These are phyloP conservation scores for Penicillium psychrosexuale DNA, from an alignment of 2,329 filamentous ascomycete species.

Conservation along the genomic window DNA sequence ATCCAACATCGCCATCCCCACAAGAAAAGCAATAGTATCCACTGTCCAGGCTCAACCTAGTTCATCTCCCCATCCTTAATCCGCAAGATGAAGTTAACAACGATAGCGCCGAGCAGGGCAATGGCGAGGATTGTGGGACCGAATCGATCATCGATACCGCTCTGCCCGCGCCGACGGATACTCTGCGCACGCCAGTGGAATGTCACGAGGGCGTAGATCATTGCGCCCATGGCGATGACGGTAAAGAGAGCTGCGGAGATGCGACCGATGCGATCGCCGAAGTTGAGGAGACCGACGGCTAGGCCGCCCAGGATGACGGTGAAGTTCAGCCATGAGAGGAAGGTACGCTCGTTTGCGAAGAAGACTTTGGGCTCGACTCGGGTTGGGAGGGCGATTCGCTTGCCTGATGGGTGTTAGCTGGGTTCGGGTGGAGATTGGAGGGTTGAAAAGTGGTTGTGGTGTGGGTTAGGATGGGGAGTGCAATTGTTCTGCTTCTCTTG, in stretches of 20 bases:
- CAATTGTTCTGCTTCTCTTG: background rate
- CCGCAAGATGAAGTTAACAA: conserved; percentile 91
- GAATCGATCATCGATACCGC: conserved; percentile 93
- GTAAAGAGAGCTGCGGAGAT: conserved; percentile 95
- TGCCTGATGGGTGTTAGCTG: conserved; percentile 59
- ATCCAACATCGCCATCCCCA: background rate
- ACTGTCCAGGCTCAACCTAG: background rate
- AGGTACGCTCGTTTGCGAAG: conserved; percentile 99
- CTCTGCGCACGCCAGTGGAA: conserved; percentile 97
- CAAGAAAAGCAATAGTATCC: background rate
- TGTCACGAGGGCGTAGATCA: conserved; percentile 90
- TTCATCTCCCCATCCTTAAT: conserved; percentile 30
- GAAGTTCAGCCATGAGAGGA: conserved; percentile 99
- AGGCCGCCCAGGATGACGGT: conserved; percentile 96
- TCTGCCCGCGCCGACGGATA: conserved; percentile 85
- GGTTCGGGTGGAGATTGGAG: background rate
- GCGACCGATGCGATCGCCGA: conserved; percentile 89
- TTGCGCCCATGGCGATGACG: conserved; percentile 85
- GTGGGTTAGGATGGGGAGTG: background rate
- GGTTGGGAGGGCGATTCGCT: conserved; percentile 95
- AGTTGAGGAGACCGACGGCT: conserved; percentile 95
- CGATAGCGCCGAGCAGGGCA: conserved; percentile 79
- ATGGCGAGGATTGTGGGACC: conserved; percentile 88
- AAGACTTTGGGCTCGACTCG: conserved; percentile 99
- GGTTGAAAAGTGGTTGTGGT: background rate